Conservation (phyloP, 129 eudicot genomes). For the Erigeron canadensis region DNA sequence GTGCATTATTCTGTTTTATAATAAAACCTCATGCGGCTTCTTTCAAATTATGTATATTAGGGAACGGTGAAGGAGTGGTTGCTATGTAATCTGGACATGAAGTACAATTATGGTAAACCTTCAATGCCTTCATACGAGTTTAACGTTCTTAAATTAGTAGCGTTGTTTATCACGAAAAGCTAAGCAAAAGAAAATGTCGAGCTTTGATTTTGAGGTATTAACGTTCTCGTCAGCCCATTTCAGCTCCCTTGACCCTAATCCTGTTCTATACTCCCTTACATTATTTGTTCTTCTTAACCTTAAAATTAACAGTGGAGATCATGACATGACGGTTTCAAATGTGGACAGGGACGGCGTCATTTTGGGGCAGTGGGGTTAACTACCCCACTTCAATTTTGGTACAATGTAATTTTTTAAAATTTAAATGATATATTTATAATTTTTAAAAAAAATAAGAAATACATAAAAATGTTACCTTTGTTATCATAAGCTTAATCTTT, state of each 20-base stretch:
- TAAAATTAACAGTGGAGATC: slow-evolving; percentile 39
- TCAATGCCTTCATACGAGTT: slow-evolving; percentile 24
- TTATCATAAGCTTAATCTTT: no score
- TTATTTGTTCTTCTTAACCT: neutral
- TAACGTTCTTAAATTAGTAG: slow-evolving; percentile 19
- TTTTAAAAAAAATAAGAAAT: no score
- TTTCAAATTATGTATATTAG: neutral
- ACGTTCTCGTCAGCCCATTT: neutral
- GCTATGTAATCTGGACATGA: slow-evolving; percentile 30
- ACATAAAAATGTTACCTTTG: no score
- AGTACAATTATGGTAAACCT: slow-evolving; percentile 24
- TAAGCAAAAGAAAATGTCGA: slow-evolving; percentile 27
- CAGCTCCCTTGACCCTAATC: neutral
- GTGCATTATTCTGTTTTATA: no score
- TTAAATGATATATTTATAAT: no score
- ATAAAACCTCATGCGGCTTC: neutral
- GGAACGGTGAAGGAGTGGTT: slow-evolving; percentile 32
- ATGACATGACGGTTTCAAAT: slow-evolving; percentile 44
- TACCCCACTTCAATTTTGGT: no score
- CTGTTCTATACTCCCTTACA: neutral
- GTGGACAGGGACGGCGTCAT: no score
- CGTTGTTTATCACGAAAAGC: slow-evolving; percentile 26
- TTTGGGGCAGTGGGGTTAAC: no score
- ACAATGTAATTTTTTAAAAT: no score
- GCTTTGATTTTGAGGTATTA: slow-evolving; percentile 36